These are phyloP conservation scores for Ceratobasidium sp. DNA, from an alignment of 1,284 basidiomycete genomes.

Conservation along the genomic window DNA sequence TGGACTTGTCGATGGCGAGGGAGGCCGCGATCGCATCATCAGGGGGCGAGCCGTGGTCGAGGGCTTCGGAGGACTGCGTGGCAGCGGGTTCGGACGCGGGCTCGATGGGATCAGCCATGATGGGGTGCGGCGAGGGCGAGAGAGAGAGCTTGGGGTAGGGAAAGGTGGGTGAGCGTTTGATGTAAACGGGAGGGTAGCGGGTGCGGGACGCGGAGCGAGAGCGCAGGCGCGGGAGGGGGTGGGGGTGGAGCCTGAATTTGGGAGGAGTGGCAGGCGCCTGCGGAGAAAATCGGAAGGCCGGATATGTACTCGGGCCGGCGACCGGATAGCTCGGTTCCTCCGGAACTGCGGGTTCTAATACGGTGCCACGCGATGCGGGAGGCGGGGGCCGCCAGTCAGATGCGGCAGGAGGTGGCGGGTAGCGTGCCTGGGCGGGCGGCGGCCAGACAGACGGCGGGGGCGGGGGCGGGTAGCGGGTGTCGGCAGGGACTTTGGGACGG, in stretches of 20 bases:
- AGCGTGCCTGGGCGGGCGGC: slow-evolving; percentile 1
- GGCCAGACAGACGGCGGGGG: slow-evolving; percentile 36
- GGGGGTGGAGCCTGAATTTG: slow-evolving; percentile 42
- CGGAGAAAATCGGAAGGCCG: slow-evolving; percentile 40
- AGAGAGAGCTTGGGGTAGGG: slow-evolving; percentile 32
- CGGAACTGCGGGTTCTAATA: slow-evolving; percentile 18
- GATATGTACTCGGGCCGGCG: slow-evolving; percentile 38
- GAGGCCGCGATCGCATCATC: slow-evolving; percentile 30
- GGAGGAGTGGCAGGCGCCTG: slow-evolving; percentile 29
- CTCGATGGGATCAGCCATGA: slow-evolving; percentile 15
- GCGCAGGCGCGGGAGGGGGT: slow-evolving; percentile 40
- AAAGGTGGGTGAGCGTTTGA: slow-evolving; percentile 28
- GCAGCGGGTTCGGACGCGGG: slow-evolving; percentile 16
- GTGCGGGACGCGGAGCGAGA: slow-evolving; percentile 41
- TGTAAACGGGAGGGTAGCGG: slow-evolving; percentile 24
- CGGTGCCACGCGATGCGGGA: slow-evolving; percentile 27
- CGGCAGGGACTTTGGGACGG: slow-evolving; percentile 13
- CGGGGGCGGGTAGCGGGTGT: slow-evolving; percentile 15
- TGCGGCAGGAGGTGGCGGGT: slow-evolving; percentile 26
- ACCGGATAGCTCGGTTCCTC: slow-evolving; percentile 41
- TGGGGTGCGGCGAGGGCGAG: slow-evolving; percentile 26
- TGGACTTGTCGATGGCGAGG: slow-evolving; percentile 57
- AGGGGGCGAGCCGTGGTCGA: slow-evolving; percentile 18
- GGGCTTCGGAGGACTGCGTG: neutral
- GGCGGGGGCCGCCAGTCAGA: slow-evolving; percentile 38